phyloP scores from a whole-genome alignment of 352 stramenopile species.

The Globisporangium nodosum region DNA sequence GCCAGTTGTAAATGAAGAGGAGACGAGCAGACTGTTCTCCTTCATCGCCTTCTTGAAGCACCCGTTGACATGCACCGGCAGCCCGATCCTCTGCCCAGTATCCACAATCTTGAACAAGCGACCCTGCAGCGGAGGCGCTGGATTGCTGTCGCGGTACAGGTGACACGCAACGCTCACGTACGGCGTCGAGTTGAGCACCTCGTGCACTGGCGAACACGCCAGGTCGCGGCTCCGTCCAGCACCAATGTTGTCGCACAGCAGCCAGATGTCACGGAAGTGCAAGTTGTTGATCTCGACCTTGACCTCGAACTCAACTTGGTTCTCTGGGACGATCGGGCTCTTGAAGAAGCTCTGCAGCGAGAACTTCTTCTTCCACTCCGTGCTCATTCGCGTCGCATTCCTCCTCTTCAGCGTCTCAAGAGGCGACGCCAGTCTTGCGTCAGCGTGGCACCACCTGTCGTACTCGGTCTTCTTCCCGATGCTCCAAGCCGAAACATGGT shows the following conservation, averaged over 20 bases:
- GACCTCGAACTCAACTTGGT: conserved; percentile 60
- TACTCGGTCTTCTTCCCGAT: conserved; percentile 66
- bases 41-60: conserved; percentile 67
- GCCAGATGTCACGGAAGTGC: conserved; percentile 44
- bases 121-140: conserved; percentile 35
- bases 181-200: conserved; percentile 51
- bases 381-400: conserved; percentile 39
- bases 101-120: conserved; percentile 57
- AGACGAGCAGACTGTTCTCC: conserved; percentile 34
- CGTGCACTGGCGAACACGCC: conserved; percentile 49
- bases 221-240: conserved; percentile 62
- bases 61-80: conserved; percentile 71
- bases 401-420: conserved; percentile 36
- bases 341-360: conserved; percentile 78
- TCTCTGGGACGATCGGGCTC: conserved; percentile 45
- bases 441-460: conserved; percentile 42
- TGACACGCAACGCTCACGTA: conserved; percentile 65
- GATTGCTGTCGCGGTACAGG: conserved; percentile 42
- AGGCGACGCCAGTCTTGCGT: conserved; percentile 33
- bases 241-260: conserved; percentile 64
- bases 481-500: conserved; percentile 58
- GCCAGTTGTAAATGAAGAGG: conserved; percentile 7
- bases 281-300: conserved; percentile 57
- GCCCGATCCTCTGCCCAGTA: conserved; percentile 34
- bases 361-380: conserved; percentile 79